Evolutionary conservation across 345 rosid genomes (phyloP), one percentile per base, ranked within the genome.

Genomic region (Boechera retrofracta): DNA sequence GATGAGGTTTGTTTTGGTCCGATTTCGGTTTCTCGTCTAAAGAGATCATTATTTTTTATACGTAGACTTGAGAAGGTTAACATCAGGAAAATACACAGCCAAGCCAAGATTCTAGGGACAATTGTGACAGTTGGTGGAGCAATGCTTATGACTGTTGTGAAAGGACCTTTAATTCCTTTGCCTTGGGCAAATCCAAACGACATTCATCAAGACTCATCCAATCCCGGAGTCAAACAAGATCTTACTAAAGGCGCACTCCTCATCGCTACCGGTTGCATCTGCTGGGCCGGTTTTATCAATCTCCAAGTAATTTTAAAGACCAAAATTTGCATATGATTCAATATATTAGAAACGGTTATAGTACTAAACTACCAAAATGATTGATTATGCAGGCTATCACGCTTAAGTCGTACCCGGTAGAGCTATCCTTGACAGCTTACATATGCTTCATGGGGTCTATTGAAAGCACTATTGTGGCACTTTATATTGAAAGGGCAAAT

Each of bases 101-200:
- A 82, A 73, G 99, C 92, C 65, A 95, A 92, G 87, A 78, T 90
- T 57, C 10, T 87, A n/a, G 98, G 99, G 44, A 95, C 99, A 5
- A 4, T 88, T 26, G 90, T 95, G 54, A 88, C 97, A 29, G 87
- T 92, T 42, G 94, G 94, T 26, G 99, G 97, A 77, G 99, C 99
- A 26, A 90, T 89, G 94, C 15, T 95, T 15, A 92, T 95, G 98
- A 88, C 96, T 39, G 70, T 85, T 53, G 64, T 88, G 33, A 87
- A 86, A 79, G 97, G 97, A 51, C 82, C 90, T 8, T 64, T 81
- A 24, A 7, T 92, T 58, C 80, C 77, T 26, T 76, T 95, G 39
- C 97, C 98, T 18, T 92, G 99, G 99, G 81, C 87, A n/a, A 78
- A 80, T 39, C 72, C 65, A 24, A 32, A 71, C 26, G 64, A 45